Base-by-base conservation (phyloP, 495 filamentous ascomycete genomes). In the Aspergillus carlsbadensis region DNA sequence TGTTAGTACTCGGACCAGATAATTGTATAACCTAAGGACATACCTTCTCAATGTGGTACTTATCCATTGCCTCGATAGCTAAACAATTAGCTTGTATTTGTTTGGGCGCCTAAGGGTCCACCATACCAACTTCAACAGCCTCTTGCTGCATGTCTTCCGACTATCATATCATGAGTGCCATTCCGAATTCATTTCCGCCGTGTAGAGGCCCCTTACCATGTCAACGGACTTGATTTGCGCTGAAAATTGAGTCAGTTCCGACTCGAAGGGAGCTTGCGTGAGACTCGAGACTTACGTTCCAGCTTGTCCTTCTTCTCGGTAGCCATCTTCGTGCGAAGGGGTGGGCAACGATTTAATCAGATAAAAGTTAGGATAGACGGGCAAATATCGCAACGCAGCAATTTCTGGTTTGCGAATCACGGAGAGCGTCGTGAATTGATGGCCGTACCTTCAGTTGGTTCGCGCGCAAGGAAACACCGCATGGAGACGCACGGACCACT, bases 61-160 rank as follows among this genome's bases (percentile, higher is more conserved):
- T 93, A 26, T 83, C 81, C 87, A 97, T 97, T 10, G 93, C 95
- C 75, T 94, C 89, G 72, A 89, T 88, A 47, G 94, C 94, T 98
- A 59, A 57, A 35, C 43, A 62, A 60, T 70, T 60, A 69, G 63
- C 54, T 42, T 58, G 35, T 18, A 15, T 52, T 39, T 33, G 57
- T n/a, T 44, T 47, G 45, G 52, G 33, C 48, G 39, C 17, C n/a
- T 24, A 34, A 43, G 41, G 29, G 24, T n/a, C n/a, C n/a, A 10
- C 29, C 91, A 60, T 87, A 96, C 93, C 90, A 70, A 96, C 85
- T 77, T 96, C 91, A 60, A 98, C 85, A 24, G 87, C 91, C 71
- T 96, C 92, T 63, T 89, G 86, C 66, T 96, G 90, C 95, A 98
- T 96, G 57, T 97, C 93, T 60, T 98, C 94, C 55, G 85, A 91